These are phyloP conservation scores for Neophaeococcomyces mojaviensis DNA, from an alignment of 2,329 filamentous ascomycete species.

Conservation along the genomic window DNA sequence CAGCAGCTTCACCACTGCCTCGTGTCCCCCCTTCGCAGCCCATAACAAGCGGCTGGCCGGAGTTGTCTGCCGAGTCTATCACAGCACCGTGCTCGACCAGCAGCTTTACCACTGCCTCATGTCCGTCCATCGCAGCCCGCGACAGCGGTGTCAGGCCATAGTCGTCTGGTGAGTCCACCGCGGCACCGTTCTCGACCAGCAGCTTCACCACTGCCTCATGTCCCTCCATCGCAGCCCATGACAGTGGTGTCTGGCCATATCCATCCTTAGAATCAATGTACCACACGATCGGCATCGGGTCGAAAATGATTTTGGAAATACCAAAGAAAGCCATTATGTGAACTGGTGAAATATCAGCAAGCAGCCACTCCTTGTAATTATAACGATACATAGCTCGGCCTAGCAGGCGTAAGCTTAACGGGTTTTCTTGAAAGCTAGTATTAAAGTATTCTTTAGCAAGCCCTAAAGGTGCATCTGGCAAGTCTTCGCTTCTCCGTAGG, in stretches of 20 bases:
- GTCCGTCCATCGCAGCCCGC: constrained; percentile 8
- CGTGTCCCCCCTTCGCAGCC: constrained; percentile 3
- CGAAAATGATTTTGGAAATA: no score
- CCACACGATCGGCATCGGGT: no score
- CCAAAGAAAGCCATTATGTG: no score
- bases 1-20: constrained; percentile 12
- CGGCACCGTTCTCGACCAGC: constrained; percentile 11
- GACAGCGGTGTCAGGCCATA: constrained; percentile 9
- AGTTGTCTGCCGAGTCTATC: not conserved
- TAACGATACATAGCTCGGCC: no score
- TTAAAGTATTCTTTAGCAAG: no score
- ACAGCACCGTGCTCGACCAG: constrained; percentile 7
- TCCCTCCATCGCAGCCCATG: constrained; percentile 1
- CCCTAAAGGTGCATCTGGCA: no score
- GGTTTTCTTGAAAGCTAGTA: no score
- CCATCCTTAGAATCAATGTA: not conserved
- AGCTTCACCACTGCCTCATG: constrained; percentile 12
- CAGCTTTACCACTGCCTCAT: constrained; percentile 12
- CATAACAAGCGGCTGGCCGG: no score
- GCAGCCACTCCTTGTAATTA: no score
- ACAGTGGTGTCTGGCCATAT: constrained; percentile 10
- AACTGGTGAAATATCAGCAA: no score
- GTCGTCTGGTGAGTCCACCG: not conserved
- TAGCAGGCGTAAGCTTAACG: no score
- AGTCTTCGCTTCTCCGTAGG: no score